These are phyloP conservation scores for Reticulascus tulasneorum DNA, from an alignment of 2,329 filamentous ascomycete species.

Conservation along the genomic window DNA sequence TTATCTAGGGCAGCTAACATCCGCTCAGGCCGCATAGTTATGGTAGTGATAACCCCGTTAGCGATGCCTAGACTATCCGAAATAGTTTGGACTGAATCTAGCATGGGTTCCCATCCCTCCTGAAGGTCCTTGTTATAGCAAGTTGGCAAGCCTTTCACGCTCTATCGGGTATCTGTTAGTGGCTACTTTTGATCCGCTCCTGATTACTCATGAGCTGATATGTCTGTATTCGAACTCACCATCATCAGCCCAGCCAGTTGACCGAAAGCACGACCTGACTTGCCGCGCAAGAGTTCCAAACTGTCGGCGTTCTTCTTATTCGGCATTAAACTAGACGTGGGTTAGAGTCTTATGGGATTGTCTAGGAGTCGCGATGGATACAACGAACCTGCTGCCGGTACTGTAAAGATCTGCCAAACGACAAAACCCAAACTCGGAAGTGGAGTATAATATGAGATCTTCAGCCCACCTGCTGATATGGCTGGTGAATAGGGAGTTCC, in stretches of 20 bases:
- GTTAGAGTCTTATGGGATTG: conserved; percentile 12
- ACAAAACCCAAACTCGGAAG: conserved; percentile 18
- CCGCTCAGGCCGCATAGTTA: conserved; percentile 62
- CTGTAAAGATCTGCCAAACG: conserved; percentile 19
- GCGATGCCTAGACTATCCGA: conserved; percentile 71
- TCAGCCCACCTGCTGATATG: conserved; percentile 71
- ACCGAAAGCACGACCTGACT: conserved; percentile 29
- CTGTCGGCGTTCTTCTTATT: conserved; percentile 19
- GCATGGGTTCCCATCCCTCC: conserved; percentile 70
- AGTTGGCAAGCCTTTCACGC: conserved; percentile 57
- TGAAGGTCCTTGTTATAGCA: conserved; percentile 79
- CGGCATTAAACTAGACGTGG: conserved; percentile 15
- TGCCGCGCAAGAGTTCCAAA: conserved; percentile 22
- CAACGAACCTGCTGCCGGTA: conserved; percentile 19
- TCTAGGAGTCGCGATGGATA: no score
- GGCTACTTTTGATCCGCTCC: conserved; percentile 20
- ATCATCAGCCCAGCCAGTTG: conserved; percentile 62
- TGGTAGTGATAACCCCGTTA: conserved; percentile 66
- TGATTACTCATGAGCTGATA: conserved; percentile 19
- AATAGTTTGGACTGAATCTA: conserved; percentile 71
- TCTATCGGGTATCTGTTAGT: conserved; percentile 31
- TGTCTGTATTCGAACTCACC: conserved; percentile 22
- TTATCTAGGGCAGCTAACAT: conserved; percentile 68
- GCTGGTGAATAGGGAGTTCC: conserved; percentile 65
- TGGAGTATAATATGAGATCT: conserved; percentile 59